A percentile compares a stretch with the other conserved stretches of the same genome.
These are phyloP conservation scores for Catharanthus roseus DNA, from an alignment of 257 asterid genomes.

Conservation along the genomic window DNA sequence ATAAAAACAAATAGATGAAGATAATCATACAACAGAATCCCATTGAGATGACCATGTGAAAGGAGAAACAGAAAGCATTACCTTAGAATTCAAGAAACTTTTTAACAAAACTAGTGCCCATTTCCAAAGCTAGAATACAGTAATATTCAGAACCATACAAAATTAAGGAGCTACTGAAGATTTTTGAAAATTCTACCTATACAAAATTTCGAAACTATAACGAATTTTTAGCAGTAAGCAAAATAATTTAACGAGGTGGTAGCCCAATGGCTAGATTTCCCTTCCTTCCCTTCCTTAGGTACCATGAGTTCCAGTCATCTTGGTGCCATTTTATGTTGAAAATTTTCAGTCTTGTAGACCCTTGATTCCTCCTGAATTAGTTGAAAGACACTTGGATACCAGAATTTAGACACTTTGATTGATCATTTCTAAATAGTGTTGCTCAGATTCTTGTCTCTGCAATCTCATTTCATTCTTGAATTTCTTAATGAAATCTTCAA, in stretches of 20 bases:
- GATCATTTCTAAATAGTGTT: constrained; percentile 39
- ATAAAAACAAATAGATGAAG: too few relatives aligned
- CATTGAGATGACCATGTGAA: too few relatives aligned
- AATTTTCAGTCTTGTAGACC: too few relatives aligned
- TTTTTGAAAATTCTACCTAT: not conserved
- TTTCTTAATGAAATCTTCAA: constrained; percentile 54
- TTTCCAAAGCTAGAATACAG: not conserved
- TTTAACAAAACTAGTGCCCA: not conserved
- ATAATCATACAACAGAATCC: too few relatives aligned
- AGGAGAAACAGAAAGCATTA: too few relatives aligned
- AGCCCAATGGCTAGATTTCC: too few relatives aligned
- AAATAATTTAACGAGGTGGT: too few relatives aligned
- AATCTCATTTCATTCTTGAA: constrained; percentile 43
- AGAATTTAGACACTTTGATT: constrained; percentile 12
- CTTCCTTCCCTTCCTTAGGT: too few relatives aligned
- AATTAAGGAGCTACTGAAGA: not conserved
- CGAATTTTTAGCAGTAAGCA: not conserved
- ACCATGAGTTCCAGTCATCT: too few relatives aligned
- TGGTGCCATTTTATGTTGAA: too few relatives aligned
- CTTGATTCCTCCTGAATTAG: too few relatives aligned
- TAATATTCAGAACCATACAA: not conserved
- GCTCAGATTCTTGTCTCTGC: constrained; percentile 61
- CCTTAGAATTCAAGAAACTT: not conserved
- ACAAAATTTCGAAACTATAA: not conserved
- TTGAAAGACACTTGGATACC: too few relatives aligned